Evolutionary conservation across 176 grass and related monocot genomes (phyloP), one percentile per base, ranked within the genome.

Genomic region (Olyra latifolia): DNA sequence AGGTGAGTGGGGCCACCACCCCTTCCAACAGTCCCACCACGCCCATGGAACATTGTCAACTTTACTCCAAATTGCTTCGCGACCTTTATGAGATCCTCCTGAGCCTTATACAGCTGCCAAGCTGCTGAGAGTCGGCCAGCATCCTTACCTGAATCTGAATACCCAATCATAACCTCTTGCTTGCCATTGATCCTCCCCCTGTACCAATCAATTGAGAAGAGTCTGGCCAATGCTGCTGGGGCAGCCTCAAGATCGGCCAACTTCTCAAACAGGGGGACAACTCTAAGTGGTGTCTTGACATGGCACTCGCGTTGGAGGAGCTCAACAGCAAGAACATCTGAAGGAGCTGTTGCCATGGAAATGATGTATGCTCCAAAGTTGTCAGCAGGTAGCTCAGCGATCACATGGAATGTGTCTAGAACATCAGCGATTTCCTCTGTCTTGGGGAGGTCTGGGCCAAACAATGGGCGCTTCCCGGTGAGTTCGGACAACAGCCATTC

Each of bases 111-210:
- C 62, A 94, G 35, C 60, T 94, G 92, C 88, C 92, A 94, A 54
- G 92, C 92, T 64, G 92, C 92, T 63, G 92, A 91, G 11, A 94
- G 80, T 46, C 92, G 92, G 15, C 92, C 92, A 40, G 92, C 92
- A 81, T 94, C 92, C 77, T 94, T 94, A 20, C 92, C 92, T 19
- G 92, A 91, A 46, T 94, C 92, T 58, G 92, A 94, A 86, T 94
- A 94, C 59, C 92, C 92, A 83, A 94, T 91, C 92, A 94, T 94
- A 71, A 94, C 92, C 77, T 94, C 92, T 23, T 94, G 92, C 65
- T 94, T 94, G 53, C 88, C 92, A 14, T 88, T 80, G 73, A 94
- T 88, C 71, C 92, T 85, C 35, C 69, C 73, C 61, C 75, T 83
- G 66, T 94, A 94, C 92, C 92, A 94, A 39, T 88, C 80, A 44